Evolutionary conservation across 108 stramenopile genomes (phyloP).

Genomic region (Cyclotella baltica): DNA sequence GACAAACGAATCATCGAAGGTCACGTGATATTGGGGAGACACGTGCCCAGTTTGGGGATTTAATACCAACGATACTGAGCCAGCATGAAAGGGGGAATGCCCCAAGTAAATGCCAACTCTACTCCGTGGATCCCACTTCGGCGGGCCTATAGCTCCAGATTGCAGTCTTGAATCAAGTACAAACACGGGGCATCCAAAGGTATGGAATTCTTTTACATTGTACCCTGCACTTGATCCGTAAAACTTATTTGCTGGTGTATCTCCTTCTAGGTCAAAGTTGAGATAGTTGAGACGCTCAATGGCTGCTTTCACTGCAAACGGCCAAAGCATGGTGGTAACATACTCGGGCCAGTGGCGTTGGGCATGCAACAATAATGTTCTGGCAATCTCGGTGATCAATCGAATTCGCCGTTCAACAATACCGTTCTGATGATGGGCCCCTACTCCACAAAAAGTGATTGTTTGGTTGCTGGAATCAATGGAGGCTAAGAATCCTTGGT

Average conservation of each 20-base stretch:
- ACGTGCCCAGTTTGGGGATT: slow-evolving; percentile 40
- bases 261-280: not conserved
- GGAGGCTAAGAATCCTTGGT: slow-evolving; percentile 29
- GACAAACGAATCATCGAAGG: slow-evolving; percentile 38
- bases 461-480: slow-evolving; percentile 31
- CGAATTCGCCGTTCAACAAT: slow-evolving; percentile 54
- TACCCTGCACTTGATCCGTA: not conserved
- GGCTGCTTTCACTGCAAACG: slow-evolving; percentile 49
- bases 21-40: slow-evolving; percentile 40
- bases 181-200: slow-evolving; percentile 19
- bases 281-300: slow-evolving; percentile 18
- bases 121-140: slow-evolving; percentile 44
- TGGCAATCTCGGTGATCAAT: slow-evolving; percentile 46
- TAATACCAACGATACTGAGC: slow-evolving; percentile 32
- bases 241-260: not conserved
- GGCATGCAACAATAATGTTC: slow-evolving; percentile 61
- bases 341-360: slow-evolving; percentile 49
- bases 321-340: slow-evolving; percentile 58
- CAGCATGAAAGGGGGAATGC: slow-evolving; percentile 35
- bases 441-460: slow-evolving; percentile 57
- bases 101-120: slow-evolving; percentile 38
- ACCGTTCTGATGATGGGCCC: slow-evolving; percentile 65
- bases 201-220: not conserved
- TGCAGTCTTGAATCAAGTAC: slow-evolving; percentile 30
- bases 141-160: slow-evolving; percentile 6